phyloP scores from a whole-genome alignment of 208 protist genomes.

The Herpetomonas muscarum region DNA sequence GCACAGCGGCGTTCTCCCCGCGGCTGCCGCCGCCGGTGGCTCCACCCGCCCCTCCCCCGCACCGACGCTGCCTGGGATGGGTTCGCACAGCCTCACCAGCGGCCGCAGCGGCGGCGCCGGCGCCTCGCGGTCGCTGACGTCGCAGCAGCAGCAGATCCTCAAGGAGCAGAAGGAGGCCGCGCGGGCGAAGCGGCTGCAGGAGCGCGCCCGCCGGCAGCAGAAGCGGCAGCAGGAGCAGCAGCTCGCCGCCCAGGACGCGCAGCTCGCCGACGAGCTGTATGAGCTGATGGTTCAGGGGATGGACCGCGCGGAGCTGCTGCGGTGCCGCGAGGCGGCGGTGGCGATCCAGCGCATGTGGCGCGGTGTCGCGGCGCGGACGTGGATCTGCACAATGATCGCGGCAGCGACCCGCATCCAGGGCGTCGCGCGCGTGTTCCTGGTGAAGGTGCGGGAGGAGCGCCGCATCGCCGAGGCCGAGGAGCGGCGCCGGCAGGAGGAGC shows the following conservation, averaged over 20 bases:
- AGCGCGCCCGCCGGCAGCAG: constrained; percentile 14
- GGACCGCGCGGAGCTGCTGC: constrained; percentile 51
- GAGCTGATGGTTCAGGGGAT: constrained; percentile 69
- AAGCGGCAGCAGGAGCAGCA: constrained; percentile 42
- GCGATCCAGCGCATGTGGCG: constrained; percentile 78
- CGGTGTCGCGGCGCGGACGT: constrained; percentile 58
- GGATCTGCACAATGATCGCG: constrained; percentile 39
- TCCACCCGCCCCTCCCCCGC: background rate
- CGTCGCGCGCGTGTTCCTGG: constrained; percentile 51
- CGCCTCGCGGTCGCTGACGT: constrained; percentile 10
- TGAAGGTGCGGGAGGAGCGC: constrained; percentile 32
- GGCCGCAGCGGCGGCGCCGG: background rate
- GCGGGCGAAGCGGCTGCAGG: constrained; percentile 12
- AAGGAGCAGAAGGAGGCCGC: constrained; percentile 2
- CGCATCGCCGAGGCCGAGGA: constrained; percentile 31
- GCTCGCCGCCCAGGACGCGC: constrained; percentile 41
- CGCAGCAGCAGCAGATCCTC: constrained; percentile 17
- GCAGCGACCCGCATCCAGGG: constrained; percentile 53
- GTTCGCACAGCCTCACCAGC: background rate
- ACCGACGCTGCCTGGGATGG: background rate
- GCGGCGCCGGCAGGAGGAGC: constrained; percentile 24
- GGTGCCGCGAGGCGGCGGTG: constrained; percentile 47
- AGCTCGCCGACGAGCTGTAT: constrained; percentile 58
- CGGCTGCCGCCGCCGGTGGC: background rate
- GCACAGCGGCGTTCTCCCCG: no score